These are phyloP conservation scores for Rhypophila decipiens DNA, from an alignment of 495 filamentous ascomycete genomes.

Conservation along the genomic window DNA sequence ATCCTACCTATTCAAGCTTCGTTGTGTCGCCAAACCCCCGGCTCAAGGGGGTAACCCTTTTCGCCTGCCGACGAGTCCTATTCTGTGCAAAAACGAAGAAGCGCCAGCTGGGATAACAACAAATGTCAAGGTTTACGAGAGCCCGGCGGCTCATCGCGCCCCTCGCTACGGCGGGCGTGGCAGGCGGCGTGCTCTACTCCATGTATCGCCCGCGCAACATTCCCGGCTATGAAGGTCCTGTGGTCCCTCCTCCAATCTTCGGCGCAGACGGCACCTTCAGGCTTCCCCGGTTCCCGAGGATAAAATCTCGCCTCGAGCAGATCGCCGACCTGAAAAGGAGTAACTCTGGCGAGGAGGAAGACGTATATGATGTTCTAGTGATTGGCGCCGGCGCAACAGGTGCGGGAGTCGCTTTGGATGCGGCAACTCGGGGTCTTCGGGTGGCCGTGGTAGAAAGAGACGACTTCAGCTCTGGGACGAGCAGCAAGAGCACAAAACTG, in stretches of 20 bases:
- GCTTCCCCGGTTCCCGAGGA: slow-evolving; percentile 72
- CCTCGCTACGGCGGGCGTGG: slow-evolving; percentile 28
- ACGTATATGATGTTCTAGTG: slow-evolving; percentile 77
- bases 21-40: neutral
- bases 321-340: slow-evolving; percentile 53
- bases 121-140: slow-evolving; percentile 22
- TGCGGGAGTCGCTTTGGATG: slow-evolving; percentile 87
- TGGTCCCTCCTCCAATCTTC: slow-evolving; percentile 76
- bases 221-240: slow-evolving; percentile 71
- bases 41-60: neutral
- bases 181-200: slow-evolving; percentile 61
- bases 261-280: slow-evolving; percentile 68
- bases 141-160: slow-evolving; percentile 34
- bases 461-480: slow-evolving; percentile 90
- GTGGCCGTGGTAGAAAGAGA: slow-evolving; percentile 93
- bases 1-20: neutral
- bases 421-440: slow-evolving; percentile 83
- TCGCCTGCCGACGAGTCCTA: neutral
- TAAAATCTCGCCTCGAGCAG: slow-evolving; percentile 66
- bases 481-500: slow-evolving; percentile 94
- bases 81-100: neutral
- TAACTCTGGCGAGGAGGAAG: slow-evolving; percentile 23
- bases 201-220: slow-evolving; percentile 81
- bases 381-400: slow-evolving; percentile 94
- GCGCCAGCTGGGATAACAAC: neutral